These are phyloP conservation scores for Trifolium subterraneum DNA, from an alignment of 306 rosid species.

Conservation along the genomic window DNA sequence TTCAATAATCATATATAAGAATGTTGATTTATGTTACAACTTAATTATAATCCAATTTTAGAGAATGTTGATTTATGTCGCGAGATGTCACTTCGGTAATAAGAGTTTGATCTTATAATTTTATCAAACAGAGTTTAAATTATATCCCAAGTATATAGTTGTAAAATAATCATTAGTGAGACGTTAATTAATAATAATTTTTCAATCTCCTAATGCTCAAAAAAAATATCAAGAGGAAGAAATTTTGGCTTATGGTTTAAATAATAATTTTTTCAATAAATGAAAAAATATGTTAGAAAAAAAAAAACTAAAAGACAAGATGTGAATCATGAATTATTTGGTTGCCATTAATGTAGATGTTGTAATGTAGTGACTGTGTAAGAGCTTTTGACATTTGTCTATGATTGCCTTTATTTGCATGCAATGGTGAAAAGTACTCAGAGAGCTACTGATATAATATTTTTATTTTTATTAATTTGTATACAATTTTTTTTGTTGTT, in stretches of 20 bases:
- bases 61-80: not conserved
- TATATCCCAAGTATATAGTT: not conserved
- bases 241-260: constrained; percentile 7
- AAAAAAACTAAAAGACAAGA: not conserved
- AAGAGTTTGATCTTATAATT: not conserved
- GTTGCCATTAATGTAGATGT: constrained; percentile 28
- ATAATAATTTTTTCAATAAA: not conserved
- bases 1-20: constrained; percentile 34
- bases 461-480: constrained; percentile 11
- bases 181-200: too few species aligned
- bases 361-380: not conserved
- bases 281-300: not conserved
- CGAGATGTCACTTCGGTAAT: not conserved
- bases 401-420: constrained; percentile 18
- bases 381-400: constrained; percentile 16
- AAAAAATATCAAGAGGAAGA: not conserved
- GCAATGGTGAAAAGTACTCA: constrained; percentile 16
- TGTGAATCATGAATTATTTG: constrained; percentile 17
- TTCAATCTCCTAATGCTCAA: too few species aligned
- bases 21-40: constrained; percentile 31
- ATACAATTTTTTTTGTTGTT: not conserved
- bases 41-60: not conserved
- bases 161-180: not conserved
- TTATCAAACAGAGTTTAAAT: too few species aligned
- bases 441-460: not conserved